Base-by-base conservation (phyloP, 208 protist genomes). In the Endotrypanum monterogeii region DNA sequence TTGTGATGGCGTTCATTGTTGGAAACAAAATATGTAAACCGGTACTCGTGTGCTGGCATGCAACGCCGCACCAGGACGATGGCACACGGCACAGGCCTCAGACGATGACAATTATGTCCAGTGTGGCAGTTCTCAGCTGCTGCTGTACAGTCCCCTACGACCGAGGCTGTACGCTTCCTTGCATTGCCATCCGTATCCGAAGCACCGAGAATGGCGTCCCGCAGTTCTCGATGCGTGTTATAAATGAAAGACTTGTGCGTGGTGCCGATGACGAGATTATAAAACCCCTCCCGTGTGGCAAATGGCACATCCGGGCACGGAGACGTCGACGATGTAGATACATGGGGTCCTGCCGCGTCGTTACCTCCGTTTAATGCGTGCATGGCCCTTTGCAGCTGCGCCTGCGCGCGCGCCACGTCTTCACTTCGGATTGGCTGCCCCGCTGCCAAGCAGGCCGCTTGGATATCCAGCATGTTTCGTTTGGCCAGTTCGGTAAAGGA, bases 31-130 rank as follows among this genome's bases (percentile, higher is more conserved):
- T 85, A 82, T 39, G 69, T 79, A 44, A 77, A 56, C 14, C 65
- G 56, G 66, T 82, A 79, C 52, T 69, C 71, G 14, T 76, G 68
- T 14, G 66, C 66, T 2, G 78, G 18, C 57, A 78, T 80, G 60
- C 74, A 79, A 25, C 66, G 73, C 4, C 86, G 79, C 63, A 90
- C 76, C 12, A 87, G 57, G n/a, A 85, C 56, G 23, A 90, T 68
- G 32, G 77, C 86, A n/a, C 80, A 85, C 44, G 83, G 84, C 20
- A 88, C 71, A 4, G 84, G 84, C 2, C 83, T 75, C 16, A 88
- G 54, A 20, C 79, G 71, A 8, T n/a, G 20, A 18, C 8, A 20
- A 32, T 44, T 23, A 23, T 28, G 44, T 28, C 32, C 69, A n/a
- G 55, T 56, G 6, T 2, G 11, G 23, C 41, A 8, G 61, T n/a